Evolutionary conservation across 345 rosid genomes (phyloP).

Genomic region (Boechera divaricarpa): DNA sequence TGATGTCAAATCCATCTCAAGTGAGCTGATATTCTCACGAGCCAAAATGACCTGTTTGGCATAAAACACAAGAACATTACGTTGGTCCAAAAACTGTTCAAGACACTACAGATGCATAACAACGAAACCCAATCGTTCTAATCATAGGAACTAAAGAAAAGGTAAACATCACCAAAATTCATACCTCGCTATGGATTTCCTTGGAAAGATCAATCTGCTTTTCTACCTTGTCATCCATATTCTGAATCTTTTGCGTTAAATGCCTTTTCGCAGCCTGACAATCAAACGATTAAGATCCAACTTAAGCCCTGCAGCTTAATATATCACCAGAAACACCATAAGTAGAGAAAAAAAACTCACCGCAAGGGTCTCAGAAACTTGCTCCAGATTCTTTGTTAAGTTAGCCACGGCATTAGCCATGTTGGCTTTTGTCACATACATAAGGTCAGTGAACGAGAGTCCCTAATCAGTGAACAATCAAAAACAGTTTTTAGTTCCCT

Average conservation of each 20-base stretch:
- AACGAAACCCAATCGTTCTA: background rate
- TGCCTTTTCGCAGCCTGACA: constrained; percentile 82
- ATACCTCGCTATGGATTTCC: constrained; percentile 62
- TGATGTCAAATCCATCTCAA: constrained; percentile 60
- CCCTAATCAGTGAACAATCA: constrained; percentile 57
- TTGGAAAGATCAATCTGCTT: constrained; percentile 75
- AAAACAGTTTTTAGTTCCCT: background rate
- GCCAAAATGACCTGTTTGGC: constrained; percentile 67
- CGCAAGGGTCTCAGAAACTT: constrained; percentile 69
- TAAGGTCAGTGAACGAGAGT: constrained; percentile 77
- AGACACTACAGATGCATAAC: constrained; percentile 16
- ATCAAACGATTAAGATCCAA: constrained; percentile 26
- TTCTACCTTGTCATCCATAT: constrained; percentile 86
- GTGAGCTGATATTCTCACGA: constrained; percentile 55
- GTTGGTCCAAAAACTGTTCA: constrained; percentile 12
- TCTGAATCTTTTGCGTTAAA: constrained; percentile 81
- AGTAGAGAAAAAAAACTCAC: constrained; percentile 53
- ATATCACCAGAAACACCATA: constrained; percentile 9
- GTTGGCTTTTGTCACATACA: constrained; percentile 83
- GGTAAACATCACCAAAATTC: constrained; percentile 42
- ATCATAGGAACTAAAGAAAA: background rate
- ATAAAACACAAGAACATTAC: constrained; percentile 3
- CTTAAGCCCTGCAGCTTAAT: background rate
- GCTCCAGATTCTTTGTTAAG: constrained; percentile 82
- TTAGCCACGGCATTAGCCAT: constrained; percentile 86